Evolutionary conservation across 2,329 filamentous ascomycete species (phyloP), one percentile per base, ranked within the genome.

Genomic region (Lecanoromycetidae sp.): DNA sequence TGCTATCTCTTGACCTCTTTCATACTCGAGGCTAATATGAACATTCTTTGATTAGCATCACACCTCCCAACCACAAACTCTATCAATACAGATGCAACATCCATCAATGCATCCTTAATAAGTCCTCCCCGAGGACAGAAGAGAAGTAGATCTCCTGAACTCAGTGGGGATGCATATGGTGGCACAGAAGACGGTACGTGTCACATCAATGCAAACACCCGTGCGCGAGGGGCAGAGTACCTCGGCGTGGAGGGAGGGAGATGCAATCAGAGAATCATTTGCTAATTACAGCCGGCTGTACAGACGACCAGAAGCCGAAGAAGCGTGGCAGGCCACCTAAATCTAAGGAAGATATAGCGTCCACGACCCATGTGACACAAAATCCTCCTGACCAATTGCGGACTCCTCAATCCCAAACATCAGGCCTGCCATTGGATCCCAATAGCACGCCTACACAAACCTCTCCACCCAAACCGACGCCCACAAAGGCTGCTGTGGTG

Each of bases 181-280:
- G 71, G 77, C 62, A 80, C 78, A 71, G 76, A 83, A 69, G 79
- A 84, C 74, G 79, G 84, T 87, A 82, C 70, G 82, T 80, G 60
- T 60, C 63, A 60, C 52, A 46, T 48, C 49, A 55, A 46, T 46
- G 47, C 50, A 39, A 30, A 39, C 44, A 41, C 32, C 46, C 50
- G 50, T 25, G 30, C 34, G 29, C 12, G 49, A 20, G 30, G 30
- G 29, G 19, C 12, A 23, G 20, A 33, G 17, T 7, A 25, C 30
- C 27, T 8, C 26, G 43, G 5, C 35, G 35, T 27, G 19, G 15
- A 19, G 2, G n/a, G 13, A 29, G 27, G 17, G 8, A 32, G 9
- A 38, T 17, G 19, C 26, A 29, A 42, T 32, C 7, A 12, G 8
- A 25, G 13, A 6, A 46, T 29, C 27, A 25, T 19, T 33, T 25